phyloP scores from a whole-genome alignment of 1,284 basidiomycete genomes.

The Rhodotorula sp. region DNA sequence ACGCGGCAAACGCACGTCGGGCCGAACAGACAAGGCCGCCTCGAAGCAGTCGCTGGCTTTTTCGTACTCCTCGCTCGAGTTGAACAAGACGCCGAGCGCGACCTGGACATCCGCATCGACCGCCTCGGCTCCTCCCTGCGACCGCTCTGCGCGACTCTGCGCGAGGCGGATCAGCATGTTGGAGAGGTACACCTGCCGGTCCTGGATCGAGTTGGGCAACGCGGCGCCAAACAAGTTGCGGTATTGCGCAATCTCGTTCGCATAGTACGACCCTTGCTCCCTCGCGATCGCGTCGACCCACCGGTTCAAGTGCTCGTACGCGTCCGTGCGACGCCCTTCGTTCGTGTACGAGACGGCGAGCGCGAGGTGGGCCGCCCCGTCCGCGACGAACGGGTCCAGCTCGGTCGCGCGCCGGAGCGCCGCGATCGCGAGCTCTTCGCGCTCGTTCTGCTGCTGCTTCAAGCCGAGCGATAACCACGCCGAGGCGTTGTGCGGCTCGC shows the following conservation, averaged over 20 bases:
- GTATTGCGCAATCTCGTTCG: slow-evolving; percentile 55
- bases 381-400: slow-evolving; percentile 59
- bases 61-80: slow-evolving; percentile 86
- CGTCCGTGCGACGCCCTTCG: slow-evolving; percentile 67
- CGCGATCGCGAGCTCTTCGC: slow-evolving; percentile 83
- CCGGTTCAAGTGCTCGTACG: slow-evolving; percentile 73
- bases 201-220: slow-evolving; percentile 14
- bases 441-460: slow-evolving; percentile 97
- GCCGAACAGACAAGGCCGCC: slow-evolving; percentile 79
- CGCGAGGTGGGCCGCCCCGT: slow-evolving; percentile 75
- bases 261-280: slow-evolving; percentile 56
- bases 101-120: slow-evolving; percentile 94
- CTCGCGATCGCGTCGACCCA: slow-evolving; percentile 60
- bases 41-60: slow-evolving; percentile 94
- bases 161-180: slow-evolving; percentile 51
- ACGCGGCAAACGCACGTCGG: slow-evolving; percentile 67
- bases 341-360: slow-evolving; percentile 91
- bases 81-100: slow-evolving; percentile 88
- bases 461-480: slow-evolving; percentile 93
- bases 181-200: slow-evolving; percentile 46
- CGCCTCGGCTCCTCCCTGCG: slow-evolving; percentile 8
- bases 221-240: slow-evolving; percentile 39
- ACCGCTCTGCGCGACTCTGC: slow-evolving; percentile 35
- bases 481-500: slow-evolving; percentile 65
- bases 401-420: slow-evolving; percentile 79